These are phyloP conservation scores for Andalucia godoyi DNA, from an alignment of 78 protist species.

Conservation along the genomic window DNA sequence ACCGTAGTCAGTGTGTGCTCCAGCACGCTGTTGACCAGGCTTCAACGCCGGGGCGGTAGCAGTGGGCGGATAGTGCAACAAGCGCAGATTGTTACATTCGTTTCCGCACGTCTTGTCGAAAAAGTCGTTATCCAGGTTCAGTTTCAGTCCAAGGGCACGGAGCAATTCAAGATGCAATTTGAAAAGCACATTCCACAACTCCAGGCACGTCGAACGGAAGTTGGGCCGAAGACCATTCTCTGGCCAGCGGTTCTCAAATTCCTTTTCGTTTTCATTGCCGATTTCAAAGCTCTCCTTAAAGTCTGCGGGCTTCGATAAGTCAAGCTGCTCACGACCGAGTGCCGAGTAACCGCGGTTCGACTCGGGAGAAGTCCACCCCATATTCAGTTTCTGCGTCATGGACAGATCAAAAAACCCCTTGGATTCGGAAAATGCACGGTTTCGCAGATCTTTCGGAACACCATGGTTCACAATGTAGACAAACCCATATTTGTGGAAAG, in stretches of 20 bases:
- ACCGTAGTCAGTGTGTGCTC: slow-evolving; percentile 27
- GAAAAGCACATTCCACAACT: no score
- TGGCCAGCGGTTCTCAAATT: slow-evolving; percentile 1
- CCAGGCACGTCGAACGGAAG: neutral
- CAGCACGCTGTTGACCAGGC: neutral
- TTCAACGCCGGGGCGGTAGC: neutral
- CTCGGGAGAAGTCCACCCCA: neutral
- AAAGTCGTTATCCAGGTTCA: neutral
- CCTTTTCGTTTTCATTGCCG: neutral
- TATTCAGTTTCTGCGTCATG: neutral
- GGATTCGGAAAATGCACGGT: neutral
- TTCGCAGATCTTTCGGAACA: neutral
- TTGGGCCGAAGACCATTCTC: neutral
- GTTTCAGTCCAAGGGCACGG: neutral
- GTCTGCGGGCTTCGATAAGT: neutral
- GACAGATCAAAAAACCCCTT: neutral
- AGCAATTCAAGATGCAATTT: neutral
- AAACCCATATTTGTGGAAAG: no score
- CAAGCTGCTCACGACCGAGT: neutral
- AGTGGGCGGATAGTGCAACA: neutral
- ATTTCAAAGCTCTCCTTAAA: neutral
- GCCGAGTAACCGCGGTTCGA: neutral
- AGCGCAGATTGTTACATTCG: neutral
- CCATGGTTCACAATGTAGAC: slow-evolving; percentile 2
- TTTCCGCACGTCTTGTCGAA: neutral